Evolutionary conservation across 331 rosid species (phyloP), one percentile per base, ranked within the genome.

Genomic region (Acacia concinna): DNA sequence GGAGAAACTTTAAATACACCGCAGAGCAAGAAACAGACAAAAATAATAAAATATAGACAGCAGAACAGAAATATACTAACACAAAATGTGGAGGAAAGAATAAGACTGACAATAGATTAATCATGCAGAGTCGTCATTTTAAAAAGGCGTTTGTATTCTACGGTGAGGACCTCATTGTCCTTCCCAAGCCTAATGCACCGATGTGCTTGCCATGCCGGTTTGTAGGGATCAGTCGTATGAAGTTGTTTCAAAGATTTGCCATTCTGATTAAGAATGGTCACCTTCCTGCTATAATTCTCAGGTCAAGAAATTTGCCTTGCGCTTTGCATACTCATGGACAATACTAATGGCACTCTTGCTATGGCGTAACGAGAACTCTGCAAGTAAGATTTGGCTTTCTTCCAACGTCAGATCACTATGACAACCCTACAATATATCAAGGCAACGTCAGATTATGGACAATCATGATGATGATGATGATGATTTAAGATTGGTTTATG

Each of bases 321-420:
- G 91, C 85, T 82, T 87, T 12, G 92, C 94, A 34, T 76, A 87
- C 82, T 88, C 94, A 20, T 81, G 81, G 0, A 91, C 96, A 43
- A 95, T 85, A 70, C 89, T 86, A 30, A 82, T 83, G 0, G 96
- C 84, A 84, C 84, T 91, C 76, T 75, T 85, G 87, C 90, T 93
- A 76, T 93, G 99, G 47, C 99, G 94, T 15, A 95, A 76, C 3
- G 84, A 89, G 82, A 95, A 95, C 86, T 93, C 97, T 7, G 97
- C 97, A 1, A 95, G 91, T 78, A 95, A 87, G 72, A 93, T 93
- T 81, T 90, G 93, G 30, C 89, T 86, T 84, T 93, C 93, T 74
- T 89, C 90, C 34, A 12, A 38, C 25, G 96, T 86, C 60, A 95
- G 89, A 81, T 95, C 99, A 14, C 96, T 97, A 25, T 89, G 98